Conservation (phyloP, 2,329 filamentous ascomycete genomes). For the Claviceps humidiphila region DNA sequence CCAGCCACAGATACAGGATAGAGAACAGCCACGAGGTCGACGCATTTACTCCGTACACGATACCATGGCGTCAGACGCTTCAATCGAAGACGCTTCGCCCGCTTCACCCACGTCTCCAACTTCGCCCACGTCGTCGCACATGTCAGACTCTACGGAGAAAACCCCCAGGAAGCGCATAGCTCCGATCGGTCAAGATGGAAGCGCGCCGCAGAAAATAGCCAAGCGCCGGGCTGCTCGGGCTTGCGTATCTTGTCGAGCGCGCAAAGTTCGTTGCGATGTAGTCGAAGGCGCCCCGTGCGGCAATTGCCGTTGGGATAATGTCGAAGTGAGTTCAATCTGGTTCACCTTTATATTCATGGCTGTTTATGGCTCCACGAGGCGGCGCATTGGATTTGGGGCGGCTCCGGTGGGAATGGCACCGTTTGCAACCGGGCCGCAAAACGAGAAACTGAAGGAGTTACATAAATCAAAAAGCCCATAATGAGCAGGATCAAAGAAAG, state of each 20-base stretch:
- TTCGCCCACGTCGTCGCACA: conserved; percentile 17
- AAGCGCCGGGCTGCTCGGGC: conserved; percentile 86
- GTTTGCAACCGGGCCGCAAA: too few species aligned
- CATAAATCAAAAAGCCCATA: too few species aligned
- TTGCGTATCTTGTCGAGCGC: conserved; percentile 74
- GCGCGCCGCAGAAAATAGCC: conserved; percentile 32
- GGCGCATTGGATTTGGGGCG: too few species aligned
- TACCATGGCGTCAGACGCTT: conserved; percentile 11
- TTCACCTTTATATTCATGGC: too few species aligned
- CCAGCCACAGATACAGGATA: too few species aligned
- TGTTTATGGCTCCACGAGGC: too few species aligned
- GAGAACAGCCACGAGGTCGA: too few species aligned
- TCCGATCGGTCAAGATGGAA: conserved; percentile 14
- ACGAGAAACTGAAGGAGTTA: too few species aligned
- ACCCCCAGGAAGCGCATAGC: conserved; percentile 21
- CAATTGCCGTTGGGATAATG: conserved; percentile 71
- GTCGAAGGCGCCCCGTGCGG: conserved; percentile 79
- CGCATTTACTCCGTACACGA: background rate
- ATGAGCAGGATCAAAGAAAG: background rate
- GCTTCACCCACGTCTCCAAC: conserved; percentile 14
- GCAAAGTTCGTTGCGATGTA: conserved; percentile 90
- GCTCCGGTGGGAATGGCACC: too few species aligned
- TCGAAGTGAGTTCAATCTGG: conserved; percentile 33
- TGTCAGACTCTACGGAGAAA: conserved; percentile 14
- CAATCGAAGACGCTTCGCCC: conserved; percentile 11